Conservation (phyloP, 495 filamentous ascomycete species). For the Penicillium maclennaniae region DNA sequence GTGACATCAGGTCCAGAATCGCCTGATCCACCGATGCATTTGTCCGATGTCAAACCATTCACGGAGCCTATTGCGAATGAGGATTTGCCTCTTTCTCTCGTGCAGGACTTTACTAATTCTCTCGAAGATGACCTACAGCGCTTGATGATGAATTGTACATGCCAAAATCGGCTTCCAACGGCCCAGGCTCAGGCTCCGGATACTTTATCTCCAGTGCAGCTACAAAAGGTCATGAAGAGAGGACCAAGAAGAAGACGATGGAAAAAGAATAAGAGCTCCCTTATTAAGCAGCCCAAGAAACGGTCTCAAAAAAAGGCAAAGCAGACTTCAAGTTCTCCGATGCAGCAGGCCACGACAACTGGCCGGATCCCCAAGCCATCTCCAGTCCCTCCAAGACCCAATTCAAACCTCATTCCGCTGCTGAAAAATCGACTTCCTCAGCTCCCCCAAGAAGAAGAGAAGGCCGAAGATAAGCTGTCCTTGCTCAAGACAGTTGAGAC, state of each 20-base stretch:
- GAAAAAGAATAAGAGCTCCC: too few species aligned
- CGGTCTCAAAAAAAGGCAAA: background rate
- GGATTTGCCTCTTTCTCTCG: background rate
- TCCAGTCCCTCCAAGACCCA: too few species aligned
- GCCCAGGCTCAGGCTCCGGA: background rate
- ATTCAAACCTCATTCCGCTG: slow-evolving; percentile 23
- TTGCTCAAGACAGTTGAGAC: background rate
- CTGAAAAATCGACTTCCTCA: slow-evolving; percentile 16
- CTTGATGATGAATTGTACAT: background rate
- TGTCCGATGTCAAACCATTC: background rate
- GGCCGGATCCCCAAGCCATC: too few species aligned
- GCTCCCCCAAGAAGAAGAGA: background rate
- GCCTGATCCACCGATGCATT: background rate
- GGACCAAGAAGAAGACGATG: background rate
- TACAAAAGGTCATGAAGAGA: background rate
- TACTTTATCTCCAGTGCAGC: background rate
- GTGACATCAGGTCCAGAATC: background rate
- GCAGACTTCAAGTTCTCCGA: too few species aligned
- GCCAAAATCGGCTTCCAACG: too few species aligned
- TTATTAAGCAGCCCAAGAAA: too few species aligned
- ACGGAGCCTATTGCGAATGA: background rate
- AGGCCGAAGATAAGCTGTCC: background rate
- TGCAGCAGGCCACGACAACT: too few species aligned
- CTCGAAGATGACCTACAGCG: background rate
- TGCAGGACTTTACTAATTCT: background rate